phyloP scores from a whole-genome alignment of 257 asterid genomes.

The Solanum chmielewskii region DNA sequence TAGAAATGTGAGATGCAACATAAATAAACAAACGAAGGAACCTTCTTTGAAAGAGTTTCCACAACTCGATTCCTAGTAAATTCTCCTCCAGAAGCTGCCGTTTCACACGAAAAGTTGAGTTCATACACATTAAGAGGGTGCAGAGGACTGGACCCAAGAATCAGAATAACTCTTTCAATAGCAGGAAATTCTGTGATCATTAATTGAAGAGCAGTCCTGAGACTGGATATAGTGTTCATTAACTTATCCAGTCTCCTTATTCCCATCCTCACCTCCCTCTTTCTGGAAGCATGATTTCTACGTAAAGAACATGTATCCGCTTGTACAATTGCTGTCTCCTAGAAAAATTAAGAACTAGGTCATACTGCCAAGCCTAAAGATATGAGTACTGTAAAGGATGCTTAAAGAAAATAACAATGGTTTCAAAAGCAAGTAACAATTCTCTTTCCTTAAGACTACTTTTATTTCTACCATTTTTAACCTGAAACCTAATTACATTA shows the following conservation, averaged over 20 bases:
- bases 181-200: constrained; percentile 47
- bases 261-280: constrained; percentile 78
- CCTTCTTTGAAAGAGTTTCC: constrained; percentile 75
- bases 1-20: background rate
- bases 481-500: background rate
- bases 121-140: constrained; percentile 81
- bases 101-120: constrained; percentile 38
- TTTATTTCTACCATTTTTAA: background rate
- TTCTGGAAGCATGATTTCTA: constrained; percentile 61
- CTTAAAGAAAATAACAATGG: background rate
- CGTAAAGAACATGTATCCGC: constrained; percentile 39
- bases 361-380: background rate
- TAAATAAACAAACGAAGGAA: constrained; percentile 1
- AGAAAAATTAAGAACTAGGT: background rate
- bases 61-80: constrained; percentile 43
- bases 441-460: background rate
- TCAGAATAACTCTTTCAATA: constrained; percentile 44
- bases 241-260: constrained; percentile 67
- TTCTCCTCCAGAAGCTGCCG: constrained; percentile 28
- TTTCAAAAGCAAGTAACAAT: background rate
- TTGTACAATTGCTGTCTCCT: constrained; percentile 53
- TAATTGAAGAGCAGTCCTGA: constrained; percentile 57
- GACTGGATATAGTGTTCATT: constrained; percentile 42
- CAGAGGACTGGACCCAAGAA: constrained; percentile 81
- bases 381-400: background rate